Evolutionary conservation across 2,329 filamentous ascomycete genomes (phyloP).

Genomic region (Ambrosiella beaveri): DNA sequence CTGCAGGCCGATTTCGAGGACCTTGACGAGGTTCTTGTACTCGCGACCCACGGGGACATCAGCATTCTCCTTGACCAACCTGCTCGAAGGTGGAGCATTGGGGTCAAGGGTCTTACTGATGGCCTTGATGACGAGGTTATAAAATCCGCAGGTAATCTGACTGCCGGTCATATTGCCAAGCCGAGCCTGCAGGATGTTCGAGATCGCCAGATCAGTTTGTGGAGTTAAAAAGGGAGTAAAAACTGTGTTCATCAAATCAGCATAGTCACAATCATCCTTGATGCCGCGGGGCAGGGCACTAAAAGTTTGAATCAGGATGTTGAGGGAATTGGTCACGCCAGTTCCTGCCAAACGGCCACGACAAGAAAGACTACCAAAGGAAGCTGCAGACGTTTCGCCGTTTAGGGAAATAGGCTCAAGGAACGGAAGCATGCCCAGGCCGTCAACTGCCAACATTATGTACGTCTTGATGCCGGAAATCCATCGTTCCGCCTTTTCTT

Average conservation of each 20-base stretch:
- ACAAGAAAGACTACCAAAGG: not conserved
- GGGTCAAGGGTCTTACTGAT: slow-evolving; percentile 1
- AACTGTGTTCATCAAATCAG: slow-evolving; percentile 30
- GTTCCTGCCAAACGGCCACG: not conserved
- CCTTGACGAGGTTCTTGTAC: slow-evolving; percentile 49
- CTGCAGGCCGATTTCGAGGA: slow-evolving; percentile 46
- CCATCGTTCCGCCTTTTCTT: slow-evolving; percentile 30
- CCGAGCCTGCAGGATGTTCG: slow-evolving; percentile 1
- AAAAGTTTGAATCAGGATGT: slow-evolving; percentile 48
- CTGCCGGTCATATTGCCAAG: not conserved
- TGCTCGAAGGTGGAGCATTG: not conserved
- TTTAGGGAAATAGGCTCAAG: slow-evolving; percentile 40
- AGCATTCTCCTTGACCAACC: not conserved
- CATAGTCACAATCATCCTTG: slow-evolving; percentile 29
- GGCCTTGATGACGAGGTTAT: slow-evolving; percentile 2
- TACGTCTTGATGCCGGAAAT: slow-evolving; percentile 36
- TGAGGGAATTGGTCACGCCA: slow-evolving; percentile 14
- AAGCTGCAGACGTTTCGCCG: slow-evolving; percentile 22
- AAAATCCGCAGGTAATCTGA: not conserved
- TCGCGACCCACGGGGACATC: slow-evolving; percentile 36
- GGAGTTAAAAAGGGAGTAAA: slow-evolving; percentile 41
- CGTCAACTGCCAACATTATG: slow-evolving; percentile 30
- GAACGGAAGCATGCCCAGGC: slow-evolving; percentile 42
- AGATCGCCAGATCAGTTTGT: slow-evolving; percentile 20
- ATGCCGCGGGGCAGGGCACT: slow-evolving; percentile 31